Conservation (phyloP, 2,329 filamentous ascomycete genomes). For the Calonectria hawksworthii region DNA sequence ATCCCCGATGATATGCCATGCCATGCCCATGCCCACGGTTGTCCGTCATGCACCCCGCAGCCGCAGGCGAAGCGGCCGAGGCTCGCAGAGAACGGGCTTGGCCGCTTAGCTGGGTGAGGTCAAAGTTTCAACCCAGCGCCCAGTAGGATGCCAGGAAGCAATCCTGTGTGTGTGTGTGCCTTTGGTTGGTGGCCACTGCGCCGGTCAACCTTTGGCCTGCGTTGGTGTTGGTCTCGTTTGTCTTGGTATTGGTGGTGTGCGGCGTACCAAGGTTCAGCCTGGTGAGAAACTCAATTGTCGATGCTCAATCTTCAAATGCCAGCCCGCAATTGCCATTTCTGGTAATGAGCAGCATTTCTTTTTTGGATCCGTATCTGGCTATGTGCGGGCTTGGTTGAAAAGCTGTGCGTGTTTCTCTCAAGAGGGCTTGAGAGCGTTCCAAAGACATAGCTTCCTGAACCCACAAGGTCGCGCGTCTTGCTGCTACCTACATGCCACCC, state of each 20-base stretch:
- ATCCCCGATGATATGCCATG: slow-evolving; percentile 35
- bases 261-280: slow-evolving; percentile 15
- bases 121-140: background rate
- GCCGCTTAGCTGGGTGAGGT: background rate
- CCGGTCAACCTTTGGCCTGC: background rate
- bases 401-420: background rate
- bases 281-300: slow-evolving; percentile 16
- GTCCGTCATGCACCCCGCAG: slow-evolving; percentile 32
- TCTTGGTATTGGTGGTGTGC: background rate
- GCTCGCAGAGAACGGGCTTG: background rate
- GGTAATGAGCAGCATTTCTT: background rate
- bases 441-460: background rate
- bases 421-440: background rate
- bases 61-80: slow-evolving; percentile 26
- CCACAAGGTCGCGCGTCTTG: background rate
- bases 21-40: too few species aligned
- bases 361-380: too few species aligned
- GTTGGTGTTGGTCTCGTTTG: background rate
- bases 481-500: background rate
- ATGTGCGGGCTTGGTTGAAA: background rate
- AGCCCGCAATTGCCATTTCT: background rate
- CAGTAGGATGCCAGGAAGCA: background rate
- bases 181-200: background rate
- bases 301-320: background rate
- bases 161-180: background rate